phyloP scores from a whole-genome alignment of 179 eudicot genomes.

The Gypsophila paniculata region DNA sequence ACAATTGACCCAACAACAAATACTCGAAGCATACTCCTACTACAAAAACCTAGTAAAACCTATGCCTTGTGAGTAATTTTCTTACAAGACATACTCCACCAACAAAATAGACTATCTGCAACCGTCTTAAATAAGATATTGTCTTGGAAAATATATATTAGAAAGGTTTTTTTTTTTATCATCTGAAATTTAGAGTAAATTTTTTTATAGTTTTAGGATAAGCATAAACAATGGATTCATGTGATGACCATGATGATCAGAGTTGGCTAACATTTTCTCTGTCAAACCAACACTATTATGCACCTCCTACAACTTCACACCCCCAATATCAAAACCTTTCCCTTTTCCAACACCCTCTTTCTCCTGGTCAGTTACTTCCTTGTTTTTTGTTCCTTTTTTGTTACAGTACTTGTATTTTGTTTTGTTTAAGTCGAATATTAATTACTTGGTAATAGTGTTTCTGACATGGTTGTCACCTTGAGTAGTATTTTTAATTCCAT shows the following conservation, averaged over 20 bases:
- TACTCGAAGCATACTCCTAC: background rate
- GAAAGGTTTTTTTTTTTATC: background rate
- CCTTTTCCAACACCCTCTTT: constrained; percentile 26
- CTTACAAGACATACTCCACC: too few species aligned
- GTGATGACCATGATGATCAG: constrained; percentile 28
- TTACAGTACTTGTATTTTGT: background rate
- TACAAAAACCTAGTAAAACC: background rate
- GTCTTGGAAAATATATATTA: background rate
- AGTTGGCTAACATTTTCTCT: constrained; percentile 33
- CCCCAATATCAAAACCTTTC: constrained; percentile 20
- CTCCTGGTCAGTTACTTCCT: constrained; percentile 14
- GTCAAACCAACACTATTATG: constrained; percentile 27
- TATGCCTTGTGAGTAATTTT: background rate
- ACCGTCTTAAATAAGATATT: too few species aligned
- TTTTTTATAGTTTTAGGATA: background rate
- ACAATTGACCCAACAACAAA: constrained; percentile 2
- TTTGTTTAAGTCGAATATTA: background rate
- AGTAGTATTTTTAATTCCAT: too few species aligned
- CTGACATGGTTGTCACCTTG: too few species aligned
- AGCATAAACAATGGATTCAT: constrained; percentile 25
- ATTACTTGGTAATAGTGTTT: too few species aligned
- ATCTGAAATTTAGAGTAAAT: background rate
- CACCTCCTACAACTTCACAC: constrained; percentile 13
- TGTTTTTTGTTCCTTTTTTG: background rate
- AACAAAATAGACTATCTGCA: too few species aligned